Base-by-base conservation (phyloP, 2,329 filamentous ascomycete genomes). In the Clarireedia monteithiana region DNA sequence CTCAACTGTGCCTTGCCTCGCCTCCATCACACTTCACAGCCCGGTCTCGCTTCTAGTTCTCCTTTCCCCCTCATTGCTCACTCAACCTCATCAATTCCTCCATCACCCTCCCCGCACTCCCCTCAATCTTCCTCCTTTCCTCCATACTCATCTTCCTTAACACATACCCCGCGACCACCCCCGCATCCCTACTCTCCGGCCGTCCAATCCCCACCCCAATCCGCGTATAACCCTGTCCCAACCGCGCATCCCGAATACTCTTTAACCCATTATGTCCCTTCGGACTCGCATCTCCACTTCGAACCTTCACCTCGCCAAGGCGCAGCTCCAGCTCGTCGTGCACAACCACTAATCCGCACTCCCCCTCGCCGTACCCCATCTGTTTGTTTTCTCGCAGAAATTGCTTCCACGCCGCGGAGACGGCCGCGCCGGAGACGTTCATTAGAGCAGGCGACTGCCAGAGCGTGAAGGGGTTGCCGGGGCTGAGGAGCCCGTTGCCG, bases 181-280 rank as follows among this genome's bases (percentile, higher is more conserved):
- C 73, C 23, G 77, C 74, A 50, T 89, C 84, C 60, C 91, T 78
- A 60, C 79, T 85, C 47, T 74, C 75, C 0, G 92, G 92, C 47
- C 94, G 75, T n/a, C 89, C 91, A 72, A 97, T 96, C 0, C 94
- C 94, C 12, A 97, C 74, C 0, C 88, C 85, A 50, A 97, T 81
- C 57, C 88, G 77, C 60, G 69, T 77, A 49, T 74, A 79, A 7
- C 74, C 70, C 0, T 62, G 64, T 5, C 72, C 70, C 2, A 68
- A 68, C 24, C 89, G 61, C 50, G 68, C 73, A 17, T 74, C 72
- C 55, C 82, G 77, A 51, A 86, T 76, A 66, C 85, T 88, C 69
- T 84, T 87, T 63, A 92, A 69, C 1, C 88, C 88, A 63, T 90
- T 89, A 70, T 92, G 88, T 0, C 88, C 88, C 9, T 80, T 78